Percentiles rank a stretch among this genome's conserved stretches.
These are phyloP conservation scores for Chamaecrista fasciculata DNA, from an alignment of 306 rosid species.

Conservation along the genomic window DNA sequence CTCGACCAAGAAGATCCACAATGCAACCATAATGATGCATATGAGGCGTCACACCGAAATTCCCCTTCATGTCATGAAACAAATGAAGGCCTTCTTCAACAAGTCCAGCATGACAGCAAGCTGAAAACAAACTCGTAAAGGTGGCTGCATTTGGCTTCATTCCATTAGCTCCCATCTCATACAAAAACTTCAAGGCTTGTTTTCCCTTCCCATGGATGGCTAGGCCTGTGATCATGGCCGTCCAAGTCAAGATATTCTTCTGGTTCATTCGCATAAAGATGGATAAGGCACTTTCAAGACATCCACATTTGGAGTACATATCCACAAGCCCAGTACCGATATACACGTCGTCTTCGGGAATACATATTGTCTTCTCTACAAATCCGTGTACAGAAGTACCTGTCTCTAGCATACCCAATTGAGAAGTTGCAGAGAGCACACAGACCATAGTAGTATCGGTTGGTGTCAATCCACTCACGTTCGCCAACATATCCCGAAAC, in stretches of 20 bases:
- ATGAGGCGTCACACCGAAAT: constrained; percentile 43
- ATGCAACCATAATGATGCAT: constrained; percentile 61
- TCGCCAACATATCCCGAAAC: constrained; percentile 59
- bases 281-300: constrained; percentile 49
- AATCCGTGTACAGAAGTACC: constrained; percentile 71
- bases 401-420: constrained; percentile 52
- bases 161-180: constrained; percentile 52
- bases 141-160: constrained; percentile 58
- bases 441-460: constrained; percentile 67
- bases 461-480: constrained; percentile 48
- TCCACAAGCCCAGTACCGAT: constrained; percentile 77
- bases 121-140: constrained; percentile 48
- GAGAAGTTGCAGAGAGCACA: constrained; percentile 66
- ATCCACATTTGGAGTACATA: constrained; percentile 87
- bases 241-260: constrained; percentile 75
- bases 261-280: constrained; percentile 49
- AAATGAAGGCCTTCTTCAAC: constrained; percentile 56
- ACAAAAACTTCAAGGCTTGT: constrained; percentile 57
- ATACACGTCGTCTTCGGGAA: constrained; percentile 63
- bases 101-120: constrained; percentile 70
- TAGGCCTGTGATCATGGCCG: constrained; percentile 69
- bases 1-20: constrained; percentile 70
- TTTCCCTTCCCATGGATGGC: constrained; percentile 76
- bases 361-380: constrained; percentile 45
- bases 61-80: constrained; percentile 47